These are phyloP conservation scores for Plasmodium ovale DNA, from an alignment of 169 alveolate genomes.

Conservation along the genomic window DNA sequence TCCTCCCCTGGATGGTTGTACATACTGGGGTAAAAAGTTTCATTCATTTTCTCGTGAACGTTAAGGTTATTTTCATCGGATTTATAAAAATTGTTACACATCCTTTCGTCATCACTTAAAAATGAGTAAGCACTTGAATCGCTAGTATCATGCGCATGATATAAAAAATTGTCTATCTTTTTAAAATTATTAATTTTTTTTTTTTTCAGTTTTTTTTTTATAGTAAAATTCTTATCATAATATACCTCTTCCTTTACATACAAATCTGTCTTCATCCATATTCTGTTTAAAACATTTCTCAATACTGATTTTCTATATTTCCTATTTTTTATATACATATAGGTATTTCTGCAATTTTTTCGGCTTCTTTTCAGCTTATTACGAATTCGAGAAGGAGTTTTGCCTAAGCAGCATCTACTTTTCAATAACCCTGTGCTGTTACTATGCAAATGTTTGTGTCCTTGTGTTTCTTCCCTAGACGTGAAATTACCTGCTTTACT, in stretches of 20 bases:
- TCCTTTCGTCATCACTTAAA: slow-evolving; percentile 16
- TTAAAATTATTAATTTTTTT: slow-evolving; percentile 4
- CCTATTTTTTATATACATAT: slow-evolving; percentile 29
- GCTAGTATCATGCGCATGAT: slow-evolving; percentile 8
- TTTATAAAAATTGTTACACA: slow-evolving; percentile 5
- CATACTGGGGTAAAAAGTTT: slow-evolving; percentile 1
- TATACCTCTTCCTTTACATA: slow-evolving; percentile 48
- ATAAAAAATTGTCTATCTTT: slow-evolving; percentile 14
- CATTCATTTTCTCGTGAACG: slow-evolving; percentile 34
- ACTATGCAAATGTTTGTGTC: neutral
- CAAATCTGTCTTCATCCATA: slow-evolving; percentile 61
- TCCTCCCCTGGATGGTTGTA: neutral
- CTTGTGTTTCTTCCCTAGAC: neutral
- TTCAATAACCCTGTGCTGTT: neutral
- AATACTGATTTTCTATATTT: slow-evolving; percentile 32
- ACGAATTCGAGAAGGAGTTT: neutral
- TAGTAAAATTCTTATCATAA: slow-evolving; percentile 44
- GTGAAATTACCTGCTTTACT: neutral
- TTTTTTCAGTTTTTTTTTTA: slow-evolving; percentile 8
- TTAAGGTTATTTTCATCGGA: slow-evolving; percentile 39
- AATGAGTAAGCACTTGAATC: slow-evolving; percentile 9
- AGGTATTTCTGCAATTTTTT: neutral
- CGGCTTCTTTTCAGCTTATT: neutral
- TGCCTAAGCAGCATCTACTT: neutral
- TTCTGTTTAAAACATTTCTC: slow-evolving; percentile 46